Conservation (phyloP, 2,329 filamentous ascomycete genomes). For the Aspergillus fructus region DNA sequence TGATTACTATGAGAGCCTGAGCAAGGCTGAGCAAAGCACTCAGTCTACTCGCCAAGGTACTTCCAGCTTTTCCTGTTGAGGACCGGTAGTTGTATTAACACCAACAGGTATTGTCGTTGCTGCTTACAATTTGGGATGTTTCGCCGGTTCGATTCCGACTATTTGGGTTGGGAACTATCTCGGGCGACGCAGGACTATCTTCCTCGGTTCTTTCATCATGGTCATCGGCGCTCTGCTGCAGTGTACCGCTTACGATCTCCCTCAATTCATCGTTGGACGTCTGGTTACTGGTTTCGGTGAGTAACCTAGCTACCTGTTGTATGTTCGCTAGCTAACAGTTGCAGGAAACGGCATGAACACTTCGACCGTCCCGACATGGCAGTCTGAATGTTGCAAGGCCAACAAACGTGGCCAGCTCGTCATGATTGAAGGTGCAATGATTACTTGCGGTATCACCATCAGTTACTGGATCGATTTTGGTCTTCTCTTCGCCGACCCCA, state of each 20-base stretch:
- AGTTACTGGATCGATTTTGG: constrained; percentile 54
- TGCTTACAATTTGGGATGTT: constrained; percentile 51
- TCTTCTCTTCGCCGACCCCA: constrained; percentile 53
- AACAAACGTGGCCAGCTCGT: constrained; percentile 53
- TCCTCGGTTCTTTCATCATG: constrained; percentile 50
- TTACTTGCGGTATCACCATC: constrained; percentile 52
- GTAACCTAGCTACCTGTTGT: neutral
- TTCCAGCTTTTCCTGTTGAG: neutral
- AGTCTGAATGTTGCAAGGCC: constrained; percentile 52
- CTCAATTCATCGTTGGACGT: constrained; percentile 53
- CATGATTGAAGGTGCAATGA: constrained; percentile 55
- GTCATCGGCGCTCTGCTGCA: constrained; percentile 52
- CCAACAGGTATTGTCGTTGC: constrained; percentile 40
- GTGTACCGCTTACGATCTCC: constrained; percentile 46
- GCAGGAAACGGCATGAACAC: constrained; percentile 51
- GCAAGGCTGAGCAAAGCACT: constrained; percentile 13
- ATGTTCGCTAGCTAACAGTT: neutral
- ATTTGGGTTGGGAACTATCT: constrained; percentile 54
- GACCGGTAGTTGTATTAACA: neutral
- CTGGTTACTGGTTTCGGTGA: constrained; percentile 52
- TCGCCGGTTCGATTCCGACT: constrained; percentile 50
- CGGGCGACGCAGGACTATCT: constrained; percentile 52
- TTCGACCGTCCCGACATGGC: constrained; percentile 53
- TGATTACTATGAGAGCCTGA: constrained; percentile 17
- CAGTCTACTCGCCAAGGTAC: constrained; percentile 39